These are phyloP conservation scores for Calonectria leucothoes DNA, from an alignment of 2,329 filamentous ascomycete genomes.

Conservation along the genomic window DNA sequence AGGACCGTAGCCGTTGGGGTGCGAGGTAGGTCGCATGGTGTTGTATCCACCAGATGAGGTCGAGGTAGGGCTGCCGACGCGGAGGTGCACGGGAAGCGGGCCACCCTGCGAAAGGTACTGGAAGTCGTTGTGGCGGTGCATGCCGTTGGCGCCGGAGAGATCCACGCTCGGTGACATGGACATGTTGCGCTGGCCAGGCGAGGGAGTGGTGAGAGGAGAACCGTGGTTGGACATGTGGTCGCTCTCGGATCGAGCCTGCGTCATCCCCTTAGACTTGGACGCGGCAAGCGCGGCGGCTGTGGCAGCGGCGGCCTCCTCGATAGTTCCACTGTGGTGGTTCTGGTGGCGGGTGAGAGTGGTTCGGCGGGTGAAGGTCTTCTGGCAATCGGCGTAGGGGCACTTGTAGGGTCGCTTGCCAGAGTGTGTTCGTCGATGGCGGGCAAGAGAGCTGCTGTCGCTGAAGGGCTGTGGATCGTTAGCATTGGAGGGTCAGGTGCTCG, in stretches of 20 bases:
- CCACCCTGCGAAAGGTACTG: slow-evolving; percentile 79
- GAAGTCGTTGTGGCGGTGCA: slow-evolving; percentile 77
- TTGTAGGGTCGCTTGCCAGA: slow-evolving; percentile 97
- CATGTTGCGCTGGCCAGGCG: slow-evolving; percentile 81
- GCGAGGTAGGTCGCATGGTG: slow-evolving; percentile 80
- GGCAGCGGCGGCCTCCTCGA: slow-evolving; percentile 91
- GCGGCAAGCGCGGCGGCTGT: slow-evolving; percentile 86
- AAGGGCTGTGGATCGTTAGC: slow-evolving; percentile 74
- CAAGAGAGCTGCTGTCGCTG: slow-evolving; percentile 94
- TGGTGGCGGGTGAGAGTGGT: slow-evolving; percentile 96
- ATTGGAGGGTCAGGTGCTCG: neutral
- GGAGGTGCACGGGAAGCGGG: slow-evolving; percentile 84
- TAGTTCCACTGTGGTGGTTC: slow-evolving; percentile 94
- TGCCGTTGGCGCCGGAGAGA: slow-evolving; percentile 73
- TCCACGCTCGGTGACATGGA: slow-evolving; percentile 85
- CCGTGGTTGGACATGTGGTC: slow-evolving; percentile 78
- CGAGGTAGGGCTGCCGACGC: slow-evolving; percentile 77
- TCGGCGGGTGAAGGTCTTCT: slow-evolving; percentile 97
- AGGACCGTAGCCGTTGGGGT: slow-evolving; percentile 85
- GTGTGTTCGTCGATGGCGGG: slow-evolving; percentile 93
- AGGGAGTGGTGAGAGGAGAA: slow-evolving; percentile 83
- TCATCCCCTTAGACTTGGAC: slow-evolving; percentile 53
- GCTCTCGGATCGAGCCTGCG: slow-evolving; percentile 73
- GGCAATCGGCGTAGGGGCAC: slow-evolving; percentile 96
- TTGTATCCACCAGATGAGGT: slow-evolving; percentile 70